A percentile compares a stretch with the other conserved stretches of the same genome.
phyloP scores from a whole-genome alignment of 768 basidiomycete species.

The Lentinula sp. region DNA sequence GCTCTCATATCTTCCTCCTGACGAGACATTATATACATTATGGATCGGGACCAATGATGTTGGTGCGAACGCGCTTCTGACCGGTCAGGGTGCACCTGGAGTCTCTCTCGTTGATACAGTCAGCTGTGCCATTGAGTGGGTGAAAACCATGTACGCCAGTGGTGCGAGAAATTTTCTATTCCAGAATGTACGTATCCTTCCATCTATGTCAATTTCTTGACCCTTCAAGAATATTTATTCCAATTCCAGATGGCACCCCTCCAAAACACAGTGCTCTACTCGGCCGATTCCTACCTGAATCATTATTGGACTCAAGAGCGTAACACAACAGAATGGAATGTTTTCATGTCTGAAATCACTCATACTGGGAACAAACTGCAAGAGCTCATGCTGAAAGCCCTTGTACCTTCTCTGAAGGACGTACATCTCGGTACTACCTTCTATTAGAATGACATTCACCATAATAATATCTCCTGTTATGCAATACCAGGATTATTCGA shows the following conservation, averaged over 20 bases:
- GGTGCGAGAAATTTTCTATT: constrained; percentile 46
- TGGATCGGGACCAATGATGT: constrained; percentile 68
- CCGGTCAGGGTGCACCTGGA: constrained; percentile 6
- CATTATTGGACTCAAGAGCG: constrained; percentile 25
- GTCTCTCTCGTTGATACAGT: constrained; percentile 38
- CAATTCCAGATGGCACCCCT: constrained; percentile 32
- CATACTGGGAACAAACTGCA: constrained; percentile 46
- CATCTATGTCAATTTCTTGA: background rate
- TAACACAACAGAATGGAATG: constrained; percentile 45
- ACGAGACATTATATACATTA: constrained; percentile 53
- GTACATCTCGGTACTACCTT: constrained; percentile 47
- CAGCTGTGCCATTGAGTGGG: constrained; percentile 34
- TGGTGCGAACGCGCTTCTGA: constrained; percentile 5
- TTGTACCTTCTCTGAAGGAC: constrained; percentile 40
- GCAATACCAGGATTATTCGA: constrained; percentile 42
- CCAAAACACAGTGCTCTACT: constrained; percentile 28
- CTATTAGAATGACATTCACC: constrained; percentile 6
- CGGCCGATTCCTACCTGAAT: constrained; percentile 25
- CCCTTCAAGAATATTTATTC: background rate
- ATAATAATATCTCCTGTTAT: background rate
- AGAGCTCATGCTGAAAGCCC: constrained; percentile 40
- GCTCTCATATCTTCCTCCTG: constrained; percentile 24
- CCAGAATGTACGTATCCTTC: constrained; percentile 33
- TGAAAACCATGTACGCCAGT: constrained; percentile 32
- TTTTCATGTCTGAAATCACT: constrained; percentile 48